A percentile compares a stretch with the other conserved stretches of the same genome.
These are phyloP conservation scores for Blastocystis sp. DNA, from an alignment of 352 stramenopile species.

Conservation along the genomic window DNA sequence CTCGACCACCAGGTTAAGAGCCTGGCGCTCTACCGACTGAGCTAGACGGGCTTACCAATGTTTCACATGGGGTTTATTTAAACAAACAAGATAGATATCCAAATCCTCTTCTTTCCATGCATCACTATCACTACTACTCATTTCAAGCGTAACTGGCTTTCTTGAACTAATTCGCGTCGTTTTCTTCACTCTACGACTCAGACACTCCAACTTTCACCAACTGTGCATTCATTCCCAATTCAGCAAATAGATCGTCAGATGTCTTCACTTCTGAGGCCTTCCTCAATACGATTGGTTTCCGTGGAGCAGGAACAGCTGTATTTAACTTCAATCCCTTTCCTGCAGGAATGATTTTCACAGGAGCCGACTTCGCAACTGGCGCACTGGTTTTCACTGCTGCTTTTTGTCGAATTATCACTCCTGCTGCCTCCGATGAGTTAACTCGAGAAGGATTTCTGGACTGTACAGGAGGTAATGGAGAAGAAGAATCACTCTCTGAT, in stretches of 20 bases:
- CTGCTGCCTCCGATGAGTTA: background rate
- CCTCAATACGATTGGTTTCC: background rate
- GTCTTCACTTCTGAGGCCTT: background rate
- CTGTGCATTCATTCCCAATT: slow-evolving; percentile 39
- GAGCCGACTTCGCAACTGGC: background rate
- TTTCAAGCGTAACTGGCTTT: background rate
- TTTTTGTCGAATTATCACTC: background rate
- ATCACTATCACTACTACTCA: background rate
- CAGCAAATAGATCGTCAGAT: slow-evolving; percentile 28
- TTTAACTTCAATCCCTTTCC: slow-evolving; percentile 15
- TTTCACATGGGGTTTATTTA: background rate
- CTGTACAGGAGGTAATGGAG: background rate
- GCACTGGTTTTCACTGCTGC: background rate
- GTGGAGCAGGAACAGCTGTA: background rate
- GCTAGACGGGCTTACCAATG: slow-evolving; percentile 32
- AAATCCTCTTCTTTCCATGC: slow-evolving; percentile 57
- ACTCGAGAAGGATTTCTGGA: background rate
- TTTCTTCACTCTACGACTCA: slow-evolving; percentile 64
- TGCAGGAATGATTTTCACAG: background rate
- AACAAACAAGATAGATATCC: slow-evolving; percentile 46
- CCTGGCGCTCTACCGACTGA: slow-evolving; percentile 11
- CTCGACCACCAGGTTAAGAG: slow-evolving; percentile 10
- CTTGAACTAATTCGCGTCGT: background rate
- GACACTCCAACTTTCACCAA: background rate
- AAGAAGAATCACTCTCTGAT: background rate